Evolutionary conservation across 2,329 filamentous ascomycete species (phyloP).

Genomic region (Trichophyton simii): DNA sequence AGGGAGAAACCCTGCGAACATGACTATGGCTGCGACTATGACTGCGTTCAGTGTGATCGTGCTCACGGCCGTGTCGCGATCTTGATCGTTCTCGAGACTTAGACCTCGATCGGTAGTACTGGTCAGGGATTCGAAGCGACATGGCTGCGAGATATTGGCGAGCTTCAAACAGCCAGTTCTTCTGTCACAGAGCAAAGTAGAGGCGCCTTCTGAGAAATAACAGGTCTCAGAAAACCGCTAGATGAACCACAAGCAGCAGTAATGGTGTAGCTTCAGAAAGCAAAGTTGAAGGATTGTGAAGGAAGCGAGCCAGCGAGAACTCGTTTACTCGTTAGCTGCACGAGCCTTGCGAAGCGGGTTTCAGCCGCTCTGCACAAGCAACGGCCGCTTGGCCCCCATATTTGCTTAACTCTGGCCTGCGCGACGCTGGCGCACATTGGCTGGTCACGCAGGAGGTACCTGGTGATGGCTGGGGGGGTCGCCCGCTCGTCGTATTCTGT

Average conservation of each 20-base stretch:
- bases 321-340: background rate
- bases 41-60: background rate
- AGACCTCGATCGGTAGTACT: background rate
- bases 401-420: background rate
- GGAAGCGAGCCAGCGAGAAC: background rate
- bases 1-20: constrained; percentile 14
- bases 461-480: background rate
- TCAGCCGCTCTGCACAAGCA: constrained; percentile 4
- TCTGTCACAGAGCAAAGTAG: background rate
- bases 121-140: constrained; percentile 25
- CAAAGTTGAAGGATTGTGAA: background rate
- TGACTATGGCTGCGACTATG: constrained; percentile 28
- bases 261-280: background rate
- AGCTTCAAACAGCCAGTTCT: no score
- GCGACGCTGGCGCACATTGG: background rate
- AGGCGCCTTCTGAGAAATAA: background rate
- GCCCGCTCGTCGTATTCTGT: background rate
- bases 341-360: background rate
- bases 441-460: background rate
- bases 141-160: background rate
- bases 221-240: no score
- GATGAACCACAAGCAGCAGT: no score
- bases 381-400: background rate
- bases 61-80: constrained; percentile 1
- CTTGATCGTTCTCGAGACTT: constrained; percentile 7